Percentiles rank a stretch among this genome's conserved stretches.
These are phyloP conservation scores for Umbelopsis sp. DNA, from an alignment of 192 early-diverging fungal genomes.

Conservation along the genomic window DNA sequence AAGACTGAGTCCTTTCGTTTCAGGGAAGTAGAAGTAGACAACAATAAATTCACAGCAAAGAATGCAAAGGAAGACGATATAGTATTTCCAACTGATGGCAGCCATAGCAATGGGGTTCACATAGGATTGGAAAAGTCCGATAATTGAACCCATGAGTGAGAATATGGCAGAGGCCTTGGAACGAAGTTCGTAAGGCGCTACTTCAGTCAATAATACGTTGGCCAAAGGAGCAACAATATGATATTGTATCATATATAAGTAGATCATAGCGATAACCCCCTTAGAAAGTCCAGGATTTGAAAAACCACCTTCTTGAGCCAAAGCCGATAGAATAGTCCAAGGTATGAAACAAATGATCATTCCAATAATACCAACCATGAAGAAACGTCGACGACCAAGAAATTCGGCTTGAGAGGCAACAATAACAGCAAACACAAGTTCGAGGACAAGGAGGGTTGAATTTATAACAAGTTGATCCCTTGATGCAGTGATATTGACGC, in stretches of 20 bases:
- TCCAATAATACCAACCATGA: conserved; percentile 2
- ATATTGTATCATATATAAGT: conserved; percentile 10
- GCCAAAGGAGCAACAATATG: conserved; percentile 2
- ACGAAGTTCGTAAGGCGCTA: conserved; percentile 14
- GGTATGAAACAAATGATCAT: conserved; percentile 14
- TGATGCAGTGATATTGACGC: conserved; percentile 13
- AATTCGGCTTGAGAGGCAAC: conserved; percentile 1
- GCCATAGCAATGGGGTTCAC: conserved; percentile 23
- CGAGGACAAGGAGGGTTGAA: neutral
- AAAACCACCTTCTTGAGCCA: neutral
- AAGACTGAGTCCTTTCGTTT: conserved; percentile 79
- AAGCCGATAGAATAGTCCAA: conserved; percentile 21
- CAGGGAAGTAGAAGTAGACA: conserved; percentile 71
- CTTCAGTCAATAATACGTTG: conserved; percentile 3
- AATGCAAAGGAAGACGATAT: conserved; percentile 15
- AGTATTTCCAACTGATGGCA: conserved; percentile 25
- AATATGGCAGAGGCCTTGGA: conserved; percentile 14
- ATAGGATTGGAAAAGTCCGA: conserved; percentile 21
- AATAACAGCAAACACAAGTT: conserved; percentile 8
- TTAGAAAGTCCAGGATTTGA: neutral
- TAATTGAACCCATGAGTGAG: conserved; percentile 9
- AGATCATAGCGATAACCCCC: conserved; percentile 23
- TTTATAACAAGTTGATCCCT: conserved; percentile 24
- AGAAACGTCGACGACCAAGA: conserved; percentile 17
- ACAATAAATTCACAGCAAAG: neutral